phyloP scores from a whole-genome alignment of 148 eudicot species.

The Arctostaphylos glauca region DNA sequence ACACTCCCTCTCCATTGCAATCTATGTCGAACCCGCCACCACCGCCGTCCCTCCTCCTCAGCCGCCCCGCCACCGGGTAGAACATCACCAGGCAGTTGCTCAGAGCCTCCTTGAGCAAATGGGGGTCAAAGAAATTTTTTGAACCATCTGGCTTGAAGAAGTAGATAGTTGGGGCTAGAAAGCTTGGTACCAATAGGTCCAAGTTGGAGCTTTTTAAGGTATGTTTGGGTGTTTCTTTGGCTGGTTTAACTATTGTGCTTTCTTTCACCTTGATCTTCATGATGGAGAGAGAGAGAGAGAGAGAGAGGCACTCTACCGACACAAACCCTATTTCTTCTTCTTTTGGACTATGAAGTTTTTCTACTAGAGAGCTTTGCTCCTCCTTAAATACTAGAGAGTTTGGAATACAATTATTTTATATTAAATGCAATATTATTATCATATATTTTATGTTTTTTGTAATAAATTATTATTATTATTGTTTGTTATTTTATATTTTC shows the following conservation, averaged over 20 bases:
- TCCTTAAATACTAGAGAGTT: no score
- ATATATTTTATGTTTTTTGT: no score
- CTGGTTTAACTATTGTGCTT: background rate
- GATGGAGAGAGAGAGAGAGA: no score
- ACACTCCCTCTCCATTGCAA: conserved; percentile 20
- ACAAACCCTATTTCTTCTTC: no score
- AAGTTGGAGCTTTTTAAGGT: conserved; percentile 17
- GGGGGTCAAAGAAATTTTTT: conserved; percentile 8
- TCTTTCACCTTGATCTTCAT: conserved; percentile 12
- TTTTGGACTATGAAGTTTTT: no score
- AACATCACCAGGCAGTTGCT: conserved; percentile 11
- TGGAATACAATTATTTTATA: no score
- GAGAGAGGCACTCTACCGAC: no score
- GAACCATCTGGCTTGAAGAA: conserved; percentile 14
- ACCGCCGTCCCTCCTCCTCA: background rate
- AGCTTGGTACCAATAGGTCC: conserved; percentile 6
- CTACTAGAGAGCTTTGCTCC: no score
- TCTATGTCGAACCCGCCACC: conserved; percentile 11
- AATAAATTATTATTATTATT: no score
- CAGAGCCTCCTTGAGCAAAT: conserved; percentile 6
- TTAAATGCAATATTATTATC: no score
- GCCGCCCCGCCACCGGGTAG: conserved; percentile 23
- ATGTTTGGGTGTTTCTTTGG: conserved; percentile 6
- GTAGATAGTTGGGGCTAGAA: conserved; percentile 18
- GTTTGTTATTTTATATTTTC: no score